A percentile compares a stretch with the other conserved stretches of the same genome.
These are phyloP conservation scores for Calonectria pauciramosa DNA, from an alignment of 2,329 filamentous ascomycete species.

Conservation along the genomic window DNA sequence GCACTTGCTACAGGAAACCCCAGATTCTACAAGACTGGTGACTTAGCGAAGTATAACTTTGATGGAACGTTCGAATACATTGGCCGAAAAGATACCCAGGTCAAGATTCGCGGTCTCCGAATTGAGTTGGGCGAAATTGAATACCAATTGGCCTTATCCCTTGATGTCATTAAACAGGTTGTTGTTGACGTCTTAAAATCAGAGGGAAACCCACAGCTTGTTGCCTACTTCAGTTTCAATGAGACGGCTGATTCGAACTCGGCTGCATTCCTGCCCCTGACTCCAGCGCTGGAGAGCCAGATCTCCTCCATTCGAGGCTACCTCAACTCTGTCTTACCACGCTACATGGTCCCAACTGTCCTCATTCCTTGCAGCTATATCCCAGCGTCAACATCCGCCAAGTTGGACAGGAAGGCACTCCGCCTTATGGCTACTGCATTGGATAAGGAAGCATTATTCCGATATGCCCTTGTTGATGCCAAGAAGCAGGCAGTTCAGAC, in stretches of 20 bases:
- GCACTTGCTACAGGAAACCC: not conserved
- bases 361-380: constrained; percentile 27
- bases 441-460: not conserved
- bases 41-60: constrained; percentile 5
- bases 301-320: not conserved
- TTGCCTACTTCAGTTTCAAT: constrained; percentile 11
- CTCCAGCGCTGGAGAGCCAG: not conserved
- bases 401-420: constrained; percentile 24
- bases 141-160: not conserved
- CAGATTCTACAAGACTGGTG: constrained; percentile 10
- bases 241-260: not conserved
- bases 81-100: constrained; percentile 44
- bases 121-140: constrained; percentile 40
- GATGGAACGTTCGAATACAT: constrained; percentile 9
- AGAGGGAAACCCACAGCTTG: constrained; percentile 2
- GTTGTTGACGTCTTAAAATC: constrained; percentile 10
- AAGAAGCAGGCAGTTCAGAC: constrained; percentile 12
- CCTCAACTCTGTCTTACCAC: constrained; percentile 17
- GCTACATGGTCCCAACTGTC: constrained; percentile 35
- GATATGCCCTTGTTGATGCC: not conserved
- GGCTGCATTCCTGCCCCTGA: not conserved
- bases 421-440: not conserved
- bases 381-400: constrained; percentile 33
- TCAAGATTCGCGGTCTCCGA: constrained; percentile 50
- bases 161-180: not conserved